Conservation (phyloP, 345 rosid species). For the Rhodamnia argentea region DNA sequence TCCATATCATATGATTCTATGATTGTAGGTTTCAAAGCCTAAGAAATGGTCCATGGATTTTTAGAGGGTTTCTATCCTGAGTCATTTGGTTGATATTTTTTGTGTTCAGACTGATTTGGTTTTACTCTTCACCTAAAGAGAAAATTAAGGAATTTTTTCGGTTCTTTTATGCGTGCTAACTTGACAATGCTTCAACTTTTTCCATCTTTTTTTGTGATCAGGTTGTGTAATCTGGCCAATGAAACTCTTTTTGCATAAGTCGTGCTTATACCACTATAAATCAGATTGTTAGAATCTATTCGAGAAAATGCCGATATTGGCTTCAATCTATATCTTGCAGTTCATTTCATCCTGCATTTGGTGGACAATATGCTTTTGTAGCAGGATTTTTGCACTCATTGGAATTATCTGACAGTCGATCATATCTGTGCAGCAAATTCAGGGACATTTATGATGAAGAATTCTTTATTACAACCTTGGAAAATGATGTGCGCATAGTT, state of each 20-base stretch:
- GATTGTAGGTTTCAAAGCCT: background rate
- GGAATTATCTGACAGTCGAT: background rate
- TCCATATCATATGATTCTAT: background rate
- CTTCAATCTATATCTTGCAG: background rate
- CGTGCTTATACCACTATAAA: background rate
- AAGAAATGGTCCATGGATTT: background rate
- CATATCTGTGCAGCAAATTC: conserved; percentile 65
- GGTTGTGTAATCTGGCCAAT: background rate
- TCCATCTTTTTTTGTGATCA: background rate
- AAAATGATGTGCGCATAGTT: conserved; percentile 79
- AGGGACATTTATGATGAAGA: conserved; percentile 86
- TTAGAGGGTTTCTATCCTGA: background rate
- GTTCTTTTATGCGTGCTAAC: background rate
- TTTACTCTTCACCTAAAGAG: background rate
- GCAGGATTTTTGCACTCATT: background rate
- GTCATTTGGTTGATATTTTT: background rate
- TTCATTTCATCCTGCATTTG: background rate
- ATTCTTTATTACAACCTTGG: conserved; percentile 52
- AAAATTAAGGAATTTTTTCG: background rate
- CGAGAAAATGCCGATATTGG: background rate
- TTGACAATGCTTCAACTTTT: background rate
- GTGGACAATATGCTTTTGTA: background rate
- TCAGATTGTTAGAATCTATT: background rate
- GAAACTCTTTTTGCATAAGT: background rate
- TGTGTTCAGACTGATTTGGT: background rate